Conservation (phyloP, 306 rosid species). For the Lathyrus aphaca region DNA sequence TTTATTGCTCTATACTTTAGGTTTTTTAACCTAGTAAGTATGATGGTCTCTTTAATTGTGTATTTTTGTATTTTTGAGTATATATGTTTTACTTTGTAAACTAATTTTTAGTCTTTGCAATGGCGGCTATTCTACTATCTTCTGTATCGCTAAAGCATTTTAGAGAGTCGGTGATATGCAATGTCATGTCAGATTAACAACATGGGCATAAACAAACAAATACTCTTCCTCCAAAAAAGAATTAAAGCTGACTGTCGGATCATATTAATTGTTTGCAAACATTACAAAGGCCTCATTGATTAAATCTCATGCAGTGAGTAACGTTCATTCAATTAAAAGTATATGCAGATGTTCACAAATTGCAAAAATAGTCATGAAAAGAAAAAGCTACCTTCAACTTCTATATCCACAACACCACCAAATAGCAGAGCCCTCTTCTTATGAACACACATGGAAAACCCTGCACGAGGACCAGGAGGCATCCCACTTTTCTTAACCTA, state of each 20-base stretch:
- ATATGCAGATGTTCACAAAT: neutral
- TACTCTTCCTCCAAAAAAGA: constrained; percentile 16
- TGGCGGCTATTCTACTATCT: too few relatives aligned
- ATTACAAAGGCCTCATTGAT: neutral
- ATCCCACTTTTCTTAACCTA: constrained; percentile 96
- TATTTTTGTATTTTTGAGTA: too few relatives aligned
- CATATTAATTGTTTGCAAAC: constrained; percentile 25
- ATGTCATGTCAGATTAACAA: too few relatives aligned
- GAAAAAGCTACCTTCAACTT: constrained; percentile 72
- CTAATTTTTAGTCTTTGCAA: too few relatives aligned
- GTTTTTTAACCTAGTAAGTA: too few relatives aligned
- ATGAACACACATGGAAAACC: constrained; percentile 94
- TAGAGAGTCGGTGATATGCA: too few relatives aligned
- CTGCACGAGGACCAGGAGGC: constrained; percentile 99
- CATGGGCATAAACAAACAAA: constrained; percentile 21
- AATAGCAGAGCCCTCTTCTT: constrained; percentile 88
- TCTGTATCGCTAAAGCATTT: too few relatives aligned
- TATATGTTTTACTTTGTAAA: too few relatives aligned
- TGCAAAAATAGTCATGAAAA: constrained; percentile 15
- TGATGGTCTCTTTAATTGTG: too few relatives aligned
- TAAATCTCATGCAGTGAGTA: constrained; percentile 6
- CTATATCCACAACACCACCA: constrained; percentile 99
- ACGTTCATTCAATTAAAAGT: constrained; percentile 13
- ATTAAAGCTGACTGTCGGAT: constrained; percentile 20
- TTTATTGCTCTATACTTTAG: too few relatives aligned